These are phyloP conservation scores for Candida dubliniensis DNA, from an alignment of 1,139 yeast genomes.

Conservation along the genomic window DNA sequence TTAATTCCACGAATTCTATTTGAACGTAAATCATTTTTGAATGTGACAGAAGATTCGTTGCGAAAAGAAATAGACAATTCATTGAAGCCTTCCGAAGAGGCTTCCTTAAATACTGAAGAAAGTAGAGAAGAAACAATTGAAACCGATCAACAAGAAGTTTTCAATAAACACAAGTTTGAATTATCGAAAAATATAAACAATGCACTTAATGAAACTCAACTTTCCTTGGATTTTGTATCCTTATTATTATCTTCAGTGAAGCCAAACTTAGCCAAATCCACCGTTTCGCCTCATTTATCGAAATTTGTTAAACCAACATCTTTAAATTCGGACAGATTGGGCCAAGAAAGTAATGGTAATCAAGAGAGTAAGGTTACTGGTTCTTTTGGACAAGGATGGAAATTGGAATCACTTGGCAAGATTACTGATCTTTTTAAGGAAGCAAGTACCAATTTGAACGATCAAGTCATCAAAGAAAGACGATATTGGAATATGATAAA, in stretches of 20 bases:
- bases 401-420: constrained; percentile 62
- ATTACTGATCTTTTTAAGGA: constrained; percentile 52
- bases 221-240: constrained; percentile 85
- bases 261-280: constrained; percentile 81
- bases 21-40: constrained; percentile 41
- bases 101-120: background rate
- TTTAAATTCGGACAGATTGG: constrained; percentile 62
- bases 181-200: constrained; percentile 55
- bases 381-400: constrained; percentile 81
- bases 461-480: constrained; percentile 62
- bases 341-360: constrained; percentile 20
- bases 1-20: constrained; percentile 42
- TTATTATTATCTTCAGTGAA: constrained; percentile 76
- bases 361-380: constrained; percentile 29
- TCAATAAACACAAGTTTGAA: constrained; percentile 56
- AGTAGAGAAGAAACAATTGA: constrained; percentile 10
- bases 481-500: constrained; percentile 70
- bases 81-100: constrained; percentile 6
- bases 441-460: constrained; percentile 52
- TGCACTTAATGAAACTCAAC: constrained; percentile 86
- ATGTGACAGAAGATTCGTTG: constrained; percentile 59
- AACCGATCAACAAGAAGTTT: constrained; percentile 42
- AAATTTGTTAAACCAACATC: constrained; percentile 81
- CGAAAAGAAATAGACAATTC: constrained; percentile 20
- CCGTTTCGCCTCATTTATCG: constrained; percentile 85